Evolutionary conservation across 2,329 filamentous ascomycete species (phyloP), one percentile per base, ranked within the genome.

Genomic region (Colletotrichum karsti): DNA sequence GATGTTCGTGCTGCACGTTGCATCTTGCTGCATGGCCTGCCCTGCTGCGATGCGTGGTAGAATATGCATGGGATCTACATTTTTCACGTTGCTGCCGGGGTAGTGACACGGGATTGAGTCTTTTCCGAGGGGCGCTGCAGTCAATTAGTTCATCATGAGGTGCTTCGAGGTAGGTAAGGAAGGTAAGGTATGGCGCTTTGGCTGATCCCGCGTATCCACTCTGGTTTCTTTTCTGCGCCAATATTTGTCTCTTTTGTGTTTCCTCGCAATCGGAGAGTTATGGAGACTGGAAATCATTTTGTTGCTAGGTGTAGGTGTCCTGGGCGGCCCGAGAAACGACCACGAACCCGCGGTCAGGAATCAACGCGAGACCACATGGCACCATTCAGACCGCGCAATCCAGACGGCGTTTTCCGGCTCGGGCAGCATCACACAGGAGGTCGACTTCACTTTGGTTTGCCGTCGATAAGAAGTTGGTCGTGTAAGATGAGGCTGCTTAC

Each of bases 281-380:
- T 12, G 18, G 8, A 7, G 8, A 42, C 39, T 18, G 15, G 3
- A 42, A n/a, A n/a, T 41, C 15, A 15, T 24, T 26, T 26, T 42
- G 24, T 37, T 44, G 42, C 13, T 15, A 12, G 42, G 20, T 46
- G 7, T 10, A 12, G 8, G 42, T 20, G 20, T 41, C 54, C n/a
- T 24, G 35, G 33, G 33, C 33, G 12, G 9, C 41, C n/a, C 30
- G 12, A 59, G 26, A 35, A 54, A 33, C 18, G 20, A 22, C 30
- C 30, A 44, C 20, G 26, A 58, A 22, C 57, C 41, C 48, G 39
- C 9, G 20, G 57, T 28, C 41, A 39, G 53, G 53, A 54, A 53
- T 35, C 58, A 56, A 37, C 63, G 22, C 48, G 30, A 46, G 53
- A 62, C 58, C 69, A 70, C 69, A 67, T 70, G 66, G 69, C 66